Conservation (phyloP, 176 grass and related monocot species). For the Triticum dicoccoides region DNA sequence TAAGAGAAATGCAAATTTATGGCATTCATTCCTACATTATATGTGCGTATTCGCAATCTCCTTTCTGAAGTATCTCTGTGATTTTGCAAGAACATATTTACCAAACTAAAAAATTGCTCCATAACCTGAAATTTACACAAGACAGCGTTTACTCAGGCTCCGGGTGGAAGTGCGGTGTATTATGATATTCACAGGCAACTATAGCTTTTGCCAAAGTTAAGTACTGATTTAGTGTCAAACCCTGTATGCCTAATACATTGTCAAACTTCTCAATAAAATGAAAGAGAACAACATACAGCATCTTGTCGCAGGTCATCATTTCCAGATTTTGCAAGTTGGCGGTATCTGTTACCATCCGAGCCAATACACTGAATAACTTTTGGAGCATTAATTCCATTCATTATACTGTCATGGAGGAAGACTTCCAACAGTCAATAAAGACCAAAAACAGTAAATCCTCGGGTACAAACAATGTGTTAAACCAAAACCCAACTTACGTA, state of each 20-base stretch:
- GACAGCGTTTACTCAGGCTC: neutral
- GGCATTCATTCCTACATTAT: constrained; percentile 57
- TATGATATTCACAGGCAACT: neutral
- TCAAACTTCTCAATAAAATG: constrained; percentile 9
- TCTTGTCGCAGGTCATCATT: constrained; percentile 96
- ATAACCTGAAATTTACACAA: constrained; percentile 69
- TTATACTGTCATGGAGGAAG: constrained; percentile 58
- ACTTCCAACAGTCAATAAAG: constrained; percentile 29
- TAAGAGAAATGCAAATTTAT: constrained; percentile 6
- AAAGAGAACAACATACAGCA: constrained; percentile 64
- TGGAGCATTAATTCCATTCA: constrained; percentile 96
- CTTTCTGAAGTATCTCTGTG: constrained; percentile 90
- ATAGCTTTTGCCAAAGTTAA: neutral
- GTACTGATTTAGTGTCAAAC: neutral
- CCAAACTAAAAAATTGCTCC: constrained; percentile 98
- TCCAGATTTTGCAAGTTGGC: constrained; percentile 98
- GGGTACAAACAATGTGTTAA: constrained; percentile 19
- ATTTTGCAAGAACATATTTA: constrained; percentile 95
- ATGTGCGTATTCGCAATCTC: constrained; percentile 89
- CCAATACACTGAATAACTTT: constrained; percentile 89
- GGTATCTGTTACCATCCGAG: constrained; percentile 85
- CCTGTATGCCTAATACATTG: constrained; percentile 7
- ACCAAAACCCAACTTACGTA: constrained; percentile 54
- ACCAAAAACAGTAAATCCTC: constrained; percentile 11
- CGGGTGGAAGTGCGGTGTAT: neutral